phyloP scores from a whole-genome alignment of 2,329 filamentous ascomycete genomes.

The Hypoxylon sp. region DNA sequence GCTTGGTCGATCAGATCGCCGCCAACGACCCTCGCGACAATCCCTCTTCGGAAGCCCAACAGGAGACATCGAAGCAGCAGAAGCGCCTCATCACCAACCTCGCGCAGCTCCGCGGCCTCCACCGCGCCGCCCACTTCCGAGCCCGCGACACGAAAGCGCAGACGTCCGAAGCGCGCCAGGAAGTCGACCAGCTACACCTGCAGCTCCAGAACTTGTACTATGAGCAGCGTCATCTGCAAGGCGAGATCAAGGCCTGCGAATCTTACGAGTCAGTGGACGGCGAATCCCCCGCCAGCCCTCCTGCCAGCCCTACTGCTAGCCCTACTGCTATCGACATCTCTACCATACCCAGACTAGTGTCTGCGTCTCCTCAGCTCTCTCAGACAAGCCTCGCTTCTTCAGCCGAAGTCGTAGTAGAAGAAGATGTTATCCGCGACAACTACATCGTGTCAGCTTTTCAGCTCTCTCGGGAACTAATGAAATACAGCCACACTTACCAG shows the following conservation, averaged over 20 bases:
- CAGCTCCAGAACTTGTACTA: conserved; percentile 97
- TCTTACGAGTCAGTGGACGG: conserved; percentile 78
- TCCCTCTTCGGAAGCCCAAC: conserved; percentile 57
- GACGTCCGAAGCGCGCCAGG: conserved; percentile 86
- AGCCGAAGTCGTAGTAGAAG: neutral
- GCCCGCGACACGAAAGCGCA: conserved; percentile 85
- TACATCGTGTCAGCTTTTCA: conserved; percentile 17
- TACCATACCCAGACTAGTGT: conserved; percentile 2
- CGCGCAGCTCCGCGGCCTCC: conserved; percentile 80
- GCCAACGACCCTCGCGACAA: conserved; percentile 54
- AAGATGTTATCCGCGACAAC: neutral
- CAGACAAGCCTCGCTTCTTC: neutral
- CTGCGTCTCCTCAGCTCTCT: neutral
- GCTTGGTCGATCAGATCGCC: conserved; percentile 64
- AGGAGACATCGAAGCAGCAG: conserved; percentile 75
- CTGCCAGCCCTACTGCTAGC: neutral
- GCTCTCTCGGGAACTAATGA: conserved; percentile 38
- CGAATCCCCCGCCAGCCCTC: neutral
- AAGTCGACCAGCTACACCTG: conserved; percentile 90
- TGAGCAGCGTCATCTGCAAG: conserved; percentile 88
- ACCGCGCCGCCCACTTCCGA: conserved; percentile 80
- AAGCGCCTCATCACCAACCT: conserved; percentile 82
- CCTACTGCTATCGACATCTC: neutral
- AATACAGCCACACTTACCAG: conserved; percentile 80
- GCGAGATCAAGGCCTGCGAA: conserved; percentile 90